These are phyloP conservation scores for Xylaria castorea DNA, from an alignment of 495 filamentous ascomycete species.

Conservation along the genomic window DNA sequence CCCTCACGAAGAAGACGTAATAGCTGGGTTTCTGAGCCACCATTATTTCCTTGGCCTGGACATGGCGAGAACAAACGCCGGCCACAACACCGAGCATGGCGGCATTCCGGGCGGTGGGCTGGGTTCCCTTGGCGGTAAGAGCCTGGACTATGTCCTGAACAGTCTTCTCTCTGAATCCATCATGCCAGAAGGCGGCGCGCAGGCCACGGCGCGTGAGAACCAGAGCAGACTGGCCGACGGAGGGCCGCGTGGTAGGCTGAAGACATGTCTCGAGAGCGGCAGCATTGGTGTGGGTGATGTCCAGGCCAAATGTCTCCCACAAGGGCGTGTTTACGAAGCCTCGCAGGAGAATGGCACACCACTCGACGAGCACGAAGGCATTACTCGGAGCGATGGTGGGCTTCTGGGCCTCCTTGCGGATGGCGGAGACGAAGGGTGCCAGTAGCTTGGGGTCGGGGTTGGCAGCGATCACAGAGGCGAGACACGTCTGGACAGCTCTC, in stretches of 20 bases:
- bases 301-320: conserved; percentile 71
- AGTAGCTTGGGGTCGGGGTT: conserved; percentile 60
- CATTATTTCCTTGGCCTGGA: conserved; percentile 62
- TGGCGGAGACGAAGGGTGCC: conserved; percentile 62
- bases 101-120: conserved; percentile 71
- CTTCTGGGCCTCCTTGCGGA: conserved; percentile 73
- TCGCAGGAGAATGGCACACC: conserved; percentile 80
- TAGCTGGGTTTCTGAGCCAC: conserved; percentile 71
- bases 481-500: conserved; percentile 76
- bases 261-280: conserved; percentile 79
- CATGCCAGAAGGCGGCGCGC: conserved; percentile 67
- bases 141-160: conserved; percentile 68
- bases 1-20: conserved; percentile 80
- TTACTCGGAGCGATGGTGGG: conserved; percentile 74
- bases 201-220: conserved; percentile 76
- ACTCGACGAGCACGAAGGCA: conserved; percentile 89
- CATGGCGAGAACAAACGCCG: conserved; percentile 78
- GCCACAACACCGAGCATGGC: conserved; percentile 81
- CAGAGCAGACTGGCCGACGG: conserved; percentile 69
- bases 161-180: conserved; percentile 61
- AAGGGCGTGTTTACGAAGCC: conserved; percentile 56
- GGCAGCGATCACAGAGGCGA: conserved; percentile 66
- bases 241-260: conserved; percentile 62
- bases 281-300: conserved; percentile 66
- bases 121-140: conserved; percentile 69